Evolutionary conservation across 2,329 filamentous ascomycete genomes (phyloP).

Genomic region (Pseudogymnoascus sp.): DNA sequence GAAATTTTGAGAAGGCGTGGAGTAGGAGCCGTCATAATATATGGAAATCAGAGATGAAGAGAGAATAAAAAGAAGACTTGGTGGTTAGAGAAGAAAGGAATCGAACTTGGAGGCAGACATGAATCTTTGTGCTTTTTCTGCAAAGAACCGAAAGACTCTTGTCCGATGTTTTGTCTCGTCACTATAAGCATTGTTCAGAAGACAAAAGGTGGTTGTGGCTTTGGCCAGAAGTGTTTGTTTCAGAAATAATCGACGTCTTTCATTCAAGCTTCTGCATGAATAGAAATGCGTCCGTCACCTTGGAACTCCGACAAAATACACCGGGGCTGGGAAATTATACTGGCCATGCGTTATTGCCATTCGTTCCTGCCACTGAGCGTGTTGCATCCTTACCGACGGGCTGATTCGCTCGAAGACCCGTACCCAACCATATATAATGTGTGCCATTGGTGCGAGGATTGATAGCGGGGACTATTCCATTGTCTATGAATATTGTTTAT

Average conservation of each 20-base stretch:
- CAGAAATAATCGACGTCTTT: neutral
- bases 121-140: neutral
- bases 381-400: neutral
- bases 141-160: neutral
- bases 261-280: neutral
- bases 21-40: neutral
- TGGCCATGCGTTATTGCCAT: neutral
- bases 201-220: neutral
- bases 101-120: neutral
- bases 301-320: neutral
- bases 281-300: neutral
- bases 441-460: neutral
- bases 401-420: neutral
- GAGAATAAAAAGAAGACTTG: neutral
- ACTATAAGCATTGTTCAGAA: neutral
- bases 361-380: too few species aligned
- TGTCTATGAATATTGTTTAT: neutral
- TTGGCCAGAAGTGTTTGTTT: neutral
- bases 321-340: neutral
- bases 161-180: neutral
- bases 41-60: neutral
- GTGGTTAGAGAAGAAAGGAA: neutral
- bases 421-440: neutral
- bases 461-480: neutral
- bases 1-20: neutral